phyloP scores from a whole-genome alignment of 306 rosid genomes.

The Corylus avellana region DNA sequence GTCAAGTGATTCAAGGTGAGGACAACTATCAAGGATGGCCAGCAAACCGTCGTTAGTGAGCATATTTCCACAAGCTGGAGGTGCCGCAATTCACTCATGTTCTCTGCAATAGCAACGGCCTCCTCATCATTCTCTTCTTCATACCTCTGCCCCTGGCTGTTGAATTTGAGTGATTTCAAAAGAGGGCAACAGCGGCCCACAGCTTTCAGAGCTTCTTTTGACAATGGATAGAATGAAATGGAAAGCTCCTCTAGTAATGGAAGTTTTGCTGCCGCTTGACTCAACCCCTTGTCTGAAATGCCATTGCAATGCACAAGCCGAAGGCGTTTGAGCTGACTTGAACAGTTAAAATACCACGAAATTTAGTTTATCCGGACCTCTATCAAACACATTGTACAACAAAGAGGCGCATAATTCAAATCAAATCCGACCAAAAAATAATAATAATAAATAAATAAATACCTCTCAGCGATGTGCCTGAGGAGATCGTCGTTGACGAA shows the following conservation, averaged over 20 bases:
- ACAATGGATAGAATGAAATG: slow-evolving; percentile 30
- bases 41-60: slow-evolving; percentile 55
- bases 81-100: slow-evolving; percentile 52
- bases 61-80: slow-evolving; percentile 62
- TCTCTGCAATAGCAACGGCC: slow-evolving; percentile 54
- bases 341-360: slow-evolving; percentile 28
- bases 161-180: slow-evolving; percentile 47
- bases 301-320: slow-evolving; percentile 41
- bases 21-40: slow-evolving; percentile 66
- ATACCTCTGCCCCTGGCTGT: slow-evolving; percentile 3
- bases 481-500: slow-evolving; percentile 51
- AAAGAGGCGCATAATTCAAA: not conserved
- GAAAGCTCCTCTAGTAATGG: slow-evolving; percentile 66
- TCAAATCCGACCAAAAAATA: not conserved
- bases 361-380: too few species aligned
- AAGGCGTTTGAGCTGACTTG: slow-evolving; percentile 41
- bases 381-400: too few species aligned
- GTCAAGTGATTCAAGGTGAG: slow-evolving; percentile 67
- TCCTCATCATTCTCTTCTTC: slow-evolving; percentile 31
- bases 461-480: slow-evolving; percentile 48
- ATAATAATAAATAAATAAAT: not conserved
- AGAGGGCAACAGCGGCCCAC: slow-evolving; percentile 58
- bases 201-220: slow-evolving; percentile 37
- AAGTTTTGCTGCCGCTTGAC: slow-evolving; percentile 42
- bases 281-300: slow-evolving; percentile 48